Evolutionary conservation across 208 protist genomes (phyloP), one percentile per base, ranked within the genome.

Genomic region (Novymonas esmeraldas): DNA sequence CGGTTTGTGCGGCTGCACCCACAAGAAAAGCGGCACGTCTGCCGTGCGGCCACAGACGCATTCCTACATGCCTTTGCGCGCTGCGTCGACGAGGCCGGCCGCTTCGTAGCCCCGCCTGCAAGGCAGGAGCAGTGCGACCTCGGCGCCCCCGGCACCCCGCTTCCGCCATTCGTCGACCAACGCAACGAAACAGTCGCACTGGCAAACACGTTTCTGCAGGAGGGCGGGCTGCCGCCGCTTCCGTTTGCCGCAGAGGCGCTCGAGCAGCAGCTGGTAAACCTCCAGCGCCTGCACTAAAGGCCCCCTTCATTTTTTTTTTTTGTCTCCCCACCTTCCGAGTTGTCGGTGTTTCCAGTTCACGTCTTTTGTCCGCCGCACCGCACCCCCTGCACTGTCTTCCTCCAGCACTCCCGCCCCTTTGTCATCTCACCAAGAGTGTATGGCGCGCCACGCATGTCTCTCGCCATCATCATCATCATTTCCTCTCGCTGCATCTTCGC

Each of bases 241-340:
- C 82, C 86, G 16, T 61, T 89, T 26, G 34, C 52, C 7, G 16
- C 63, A 11, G 45, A 64, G 13, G 60, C 51, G 6, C 49, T 92
- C n/a, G 69, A 72, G 46, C 65, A 46, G 6, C 75, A 83, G 54
- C 20, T 92, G 7, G 41, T 70, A 13, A 78, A 81, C 45, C 56
- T 92, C 0, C 71, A 87, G 31, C 78, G 82, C 33, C 70, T 78
- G 36, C 82, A 92, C 42, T 92, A 80, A n/a, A n/a, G n/a, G n/a
- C n/a, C n/a, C n/a, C n/a, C n/a, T n/a, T n/a, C n/a, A n/a, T n/a
- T n/a, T n/a, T n/a, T 55, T 10, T 38, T 55, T 49, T 22, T 16
- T 42, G 38, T 42, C 38, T 14, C 38, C 14, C 38, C 2, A 7
- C 38, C 38, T 42, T 29, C 9, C 9, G 6, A 11, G 3, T 1